Conservation (phyloP, 192 early-diverging fungal species). For the Entomortierella chlamydospora region DNA sequence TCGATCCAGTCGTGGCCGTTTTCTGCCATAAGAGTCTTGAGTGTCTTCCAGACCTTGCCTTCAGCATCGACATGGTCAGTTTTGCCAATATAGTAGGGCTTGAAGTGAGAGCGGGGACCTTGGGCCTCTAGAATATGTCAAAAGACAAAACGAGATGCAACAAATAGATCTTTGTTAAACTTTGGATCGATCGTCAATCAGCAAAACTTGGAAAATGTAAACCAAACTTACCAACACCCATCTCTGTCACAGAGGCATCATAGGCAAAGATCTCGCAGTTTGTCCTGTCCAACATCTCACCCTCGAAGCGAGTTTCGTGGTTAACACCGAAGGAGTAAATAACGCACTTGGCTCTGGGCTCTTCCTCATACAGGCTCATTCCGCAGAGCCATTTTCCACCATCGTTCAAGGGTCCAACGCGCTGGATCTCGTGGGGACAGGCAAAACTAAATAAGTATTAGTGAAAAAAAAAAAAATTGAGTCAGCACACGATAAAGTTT, state of each 20-base stretch:
- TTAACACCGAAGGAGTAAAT: slow-evolving; percentile 52
- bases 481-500: not conserved
- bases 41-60: slow-evolving; percentile 18
- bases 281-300: slow-evolving; percentile 42
- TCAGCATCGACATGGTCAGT: slow-evolving; percentile 7
- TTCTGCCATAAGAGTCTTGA: slow-evolving; percentile 42
- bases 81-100: slow-evolving; percentile 36
- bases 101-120: slow-evolving; percentile 27
- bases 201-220: not conserved
- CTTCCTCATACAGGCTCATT: slow-evolving; percentile 43
- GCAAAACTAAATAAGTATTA: slow-evolving; percentile 7
- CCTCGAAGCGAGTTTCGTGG: slow-evolving; percentile 42
- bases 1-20: slow-evolving; percentile 55
- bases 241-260: slow-evolving; percentile 32
- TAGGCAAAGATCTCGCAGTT: slow-evolving; percentile 49
- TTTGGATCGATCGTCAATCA: not conserved
- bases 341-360: slow-evolving; percentile 45
- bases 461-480: not conserved
- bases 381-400: slow-evolving; percentile 32
- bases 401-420: slow-evolving; percentile 44
- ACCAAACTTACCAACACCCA: slow-evolving; percentile 38
- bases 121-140: slow-evolving; percentile 20
- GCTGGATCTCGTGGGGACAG: slow-evolving; percentile 46
- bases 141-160: too few relatives aligned
- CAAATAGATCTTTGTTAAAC: too few relatives aligned